phyloP scores from a whole-genome alignment of 306 rosid species.

The Medicago ruthenica region DNA sequence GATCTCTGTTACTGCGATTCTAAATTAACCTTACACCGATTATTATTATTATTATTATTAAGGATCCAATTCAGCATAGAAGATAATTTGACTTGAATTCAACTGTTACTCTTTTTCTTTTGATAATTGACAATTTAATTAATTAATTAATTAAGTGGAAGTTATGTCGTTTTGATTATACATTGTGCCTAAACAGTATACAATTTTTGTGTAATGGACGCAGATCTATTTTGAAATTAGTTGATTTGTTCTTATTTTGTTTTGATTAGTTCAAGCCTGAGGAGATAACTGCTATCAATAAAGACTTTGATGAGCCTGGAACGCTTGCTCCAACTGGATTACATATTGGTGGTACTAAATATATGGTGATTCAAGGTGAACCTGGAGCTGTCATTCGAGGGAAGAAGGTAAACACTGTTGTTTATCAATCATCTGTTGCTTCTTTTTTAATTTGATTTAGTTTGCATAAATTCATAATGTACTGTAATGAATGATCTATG shows the following conservation, averaged over 20 bases:
- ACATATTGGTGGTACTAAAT: slow-evolving; percentile 78
- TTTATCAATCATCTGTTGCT: no score
- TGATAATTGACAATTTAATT: no score
- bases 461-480: not conserved
- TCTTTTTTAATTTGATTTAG: slow-evolving; percentile 24
- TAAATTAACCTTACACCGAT: no score
- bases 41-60: no score
- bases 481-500: not conserved
- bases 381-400: slow-evolving; percentile 82
- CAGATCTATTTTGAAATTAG: slow-evolving; percentile 39
- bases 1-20: no score
- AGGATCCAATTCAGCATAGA: not conserved
- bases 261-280: slow-evolving; percentile 66
- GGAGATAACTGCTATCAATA: slow-evolving; percentile 64
- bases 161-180: not conserved
- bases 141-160: not conserved
- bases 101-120: not conserved
- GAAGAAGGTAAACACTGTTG: slow-evolving; percentile 71
- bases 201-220: not conserved
- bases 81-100: not conserved
- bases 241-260: slow-evolving; percentile 31
- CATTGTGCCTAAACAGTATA: not conserved
- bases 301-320: slow-evolving; percentile 81
- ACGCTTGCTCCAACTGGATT: slow-evolving; percentile 86
- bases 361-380: slow-evolving; percentile 95